Evolutionary conservation across 2,329 filamentous ascomycete genomes (phyloP), one percentile per base, ranked within the genome.

Genomic region (Aspergillus terreus): DNA sequence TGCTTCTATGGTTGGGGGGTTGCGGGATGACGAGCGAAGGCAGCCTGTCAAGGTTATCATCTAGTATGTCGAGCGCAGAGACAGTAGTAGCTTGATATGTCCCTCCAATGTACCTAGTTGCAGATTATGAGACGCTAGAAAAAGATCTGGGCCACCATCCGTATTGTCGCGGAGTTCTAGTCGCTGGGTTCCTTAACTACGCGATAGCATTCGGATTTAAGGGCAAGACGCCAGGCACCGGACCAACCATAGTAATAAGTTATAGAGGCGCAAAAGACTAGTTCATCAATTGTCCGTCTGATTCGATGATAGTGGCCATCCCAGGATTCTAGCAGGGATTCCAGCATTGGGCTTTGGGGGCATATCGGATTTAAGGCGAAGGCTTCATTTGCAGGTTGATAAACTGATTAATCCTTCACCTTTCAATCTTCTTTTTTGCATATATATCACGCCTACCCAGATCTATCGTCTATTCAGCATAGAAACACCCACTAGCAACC

Each of bases 21-120:
- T 60, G 14, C 46, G 54, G 17, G 60, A 63, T 52, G 23, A 56
- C 45, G 52, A 61, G 45, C 47, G 52, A 1, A 59, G 47, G 19
- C 44, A 49, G 36, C 55, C 57, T 1, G 23, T 59, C 38, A 53
- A 44, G 30, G 49, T 60, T 6, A 38, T 54, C 19, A 56, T 57
- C 9, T 60, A 25, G 49, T 35, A 15, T 36, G 12, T 10, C 10
- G 23, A 23, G 23, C 23, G 23, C 23, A 23, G 23, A 23, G 23
- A 23, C 23, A 23, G 23, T 23, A 23, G 23, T 23, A 23, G 23
- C 4, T 23, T 23, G 23, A 23, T 23, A 23, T 19, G 19, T 19
- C 23, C 23, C 5, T 23, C 23, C 23, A 23, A 23, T 23, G 23
- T 23, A 23, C 23, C 23, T 23, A 23, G 23, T 23, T 23, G 23